Evolutionary conservation across 1,284 basidiomycete species (phyloP).

Genomic region (Irpex sp.): DNA sequence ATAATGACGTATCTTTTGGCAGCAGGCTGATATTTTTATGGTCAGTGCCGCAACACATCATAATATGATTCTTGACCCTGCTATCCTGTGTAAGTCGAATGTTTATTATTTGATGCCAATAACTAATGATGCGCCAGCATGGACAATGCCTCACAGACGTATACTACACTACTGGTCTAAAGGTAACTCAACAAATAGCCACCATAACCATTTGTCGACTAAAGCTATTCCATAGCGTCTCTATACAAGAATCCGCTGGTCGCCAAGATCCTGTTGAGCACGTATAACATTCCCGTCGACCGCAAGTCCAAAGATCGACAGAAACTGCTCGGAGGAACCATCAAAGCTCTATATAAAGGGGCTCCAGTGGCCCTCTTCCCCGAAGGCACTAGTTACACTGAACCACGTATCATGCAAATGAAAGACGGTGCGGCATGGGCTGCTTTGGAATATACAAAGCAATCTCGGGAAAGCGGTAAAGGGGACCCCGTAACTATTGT

Average conservation of each 20-base stretch:
- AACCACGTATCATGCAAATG: constrained; percentile 88
- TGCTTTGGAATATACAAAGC: constrained; percentile 87
- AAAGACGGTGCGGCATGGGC: constrained; percentile 98
- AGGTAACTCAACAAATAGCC: constrained; percentile 33
- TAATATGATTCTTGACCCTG: constrained; percentile 91
- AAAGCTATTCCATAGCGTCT: constrained; percentile 39
- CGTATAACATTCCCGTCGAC: constrained; percentile 95
- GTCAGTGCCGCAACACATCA: constrained; percentile 81
- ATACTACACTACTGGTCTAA: constrained; percentile 96
- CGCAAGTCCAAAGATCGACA: constrained; percentile 69
- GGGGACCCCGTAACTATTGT: constrained; percentile 54
- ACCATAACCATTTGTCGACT: not conserved
- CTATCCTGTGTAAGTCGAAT: constrained; percentile 63
- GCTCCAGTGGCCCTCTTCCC: constrained; percentile 91
- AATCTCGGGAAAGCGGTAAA: constrained; percentile 52
- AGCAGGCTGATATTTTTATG: not conserved
- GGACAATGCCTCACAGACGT: constrained; percentile 72
- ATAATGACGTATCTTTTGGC: not conserved
- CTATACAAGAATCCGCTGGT: constrained; percentile 79
- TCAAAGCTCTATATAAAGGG: constrained; percentile 77
- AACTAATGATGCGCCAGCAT: constrained; percentile 40
- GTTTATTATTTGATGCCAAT: not conserved
- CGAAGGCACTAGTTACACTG: constrained; percentile 89
- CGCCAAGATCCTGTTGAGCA: constrained; percentile 75
- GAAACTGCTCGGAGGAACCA: constrained; percentile 85